A percentile compares a stretch with the other conserved stretches of the same genome.
phyloP scores from a whole-genome alignment of 2,329 filamentous ascomycete species.

The Venturia asperata region DNA sequence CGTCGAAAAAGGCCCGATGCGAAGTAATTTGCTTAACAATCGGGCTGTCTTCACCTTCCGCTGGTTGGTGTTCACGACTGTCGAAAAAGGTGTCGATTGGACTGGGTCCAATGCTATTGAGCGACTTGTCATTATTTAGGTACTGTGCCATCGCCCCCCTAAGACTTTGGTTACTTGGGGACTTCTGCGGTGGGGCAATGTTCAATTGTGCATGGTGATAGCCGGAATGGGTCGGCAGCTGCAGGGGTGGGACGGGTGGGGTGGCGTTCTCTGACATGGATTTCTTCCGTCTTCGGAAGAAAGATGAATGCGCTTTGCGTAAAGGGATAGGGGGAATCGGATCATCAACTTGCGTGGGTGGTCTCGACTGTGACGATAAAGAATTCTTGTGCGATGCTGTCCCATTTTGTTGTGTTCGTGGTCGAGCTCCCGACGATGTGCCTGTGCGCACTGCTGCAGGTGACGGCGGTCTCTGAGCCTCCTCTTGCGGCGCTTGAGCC shows the following conservation, averaged over 20 bases:
- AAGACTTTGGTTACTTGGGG: constrained; percentile 64
- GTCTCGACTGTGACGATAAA: constrained; percentile 15
- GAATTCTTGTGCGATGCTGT: constrained; percentile 12
- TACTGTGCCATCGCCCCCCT: constrained; percentile 84
- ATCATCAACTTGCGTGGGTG: constrained; percentile 20
- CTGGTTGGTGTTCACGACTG: constrained; percentile 16
- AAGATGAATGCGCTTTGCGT: constrained; percentile 81
- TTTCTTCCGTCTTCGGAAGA: constrained; percentile 91
- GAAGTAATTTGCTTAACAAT: background rate
- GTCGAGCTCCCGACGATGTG: constrained; percentile 21
- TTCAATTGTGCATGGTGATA: constrained; percentile 39
- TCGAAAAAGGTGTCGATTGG: constrained; percentile 19
- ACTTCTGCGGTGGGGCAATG: constrained; percentile 37
- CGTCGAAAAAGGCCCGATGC: background rate
- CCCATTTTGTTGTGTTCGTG: constrained; percentile 21
- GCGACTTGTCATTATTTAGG: constrained; percentile 37
- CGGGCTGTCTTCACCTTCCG: background rate
- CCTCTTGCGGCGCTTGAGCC: constrained; percentile 22
- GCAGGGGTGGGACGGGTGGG: constrained; percentile 50
- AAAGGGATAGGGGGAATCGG: constrained; percentile 20
- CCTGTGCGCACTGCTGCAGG: constrained; percentile 17
- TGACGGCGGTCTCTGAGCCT: constrained; percentile 15
- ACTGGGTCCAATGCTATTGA: constrained; percentile 25
- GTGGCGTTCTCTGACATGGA: constrained; percentile 63
- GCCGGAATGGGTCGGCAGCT: constrained; percentile 29